Evolutionary conservation across 139 green algal genomes (phyloP).

Genomic region (Pleodorina starrii): DNA sequence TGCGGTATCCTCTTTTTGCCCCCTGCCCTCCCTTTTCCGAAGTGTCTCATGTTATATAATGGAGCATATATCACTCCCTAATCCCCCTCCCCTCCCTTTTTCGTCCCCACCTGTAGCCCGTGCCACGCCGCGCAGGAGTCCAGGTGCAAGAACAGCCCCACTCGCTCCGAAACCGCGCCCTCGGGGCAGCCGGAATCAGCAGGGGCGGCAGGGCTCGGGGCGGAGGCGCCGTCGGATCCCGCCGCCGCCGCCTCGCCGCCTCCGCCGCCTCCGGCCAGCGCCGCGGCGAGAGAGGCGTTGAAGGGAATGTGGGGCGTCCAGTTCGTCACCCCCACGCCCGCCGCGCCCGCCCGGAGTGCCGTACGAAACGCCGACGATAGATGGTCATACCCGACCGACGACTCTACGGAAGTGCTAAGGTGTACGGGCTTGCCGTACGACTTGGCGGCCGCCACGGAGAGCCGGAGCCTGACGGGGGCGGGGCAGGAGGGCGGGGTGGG

Average conservation of each 20-base stretch:
- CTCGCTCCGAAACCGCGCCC: neutral
- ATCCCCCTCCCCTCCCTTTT: too few relatives aligned
- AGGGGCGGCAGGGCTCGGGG: too few relatives aligned
- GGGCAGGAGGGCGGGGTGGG: too few relatives aligned
- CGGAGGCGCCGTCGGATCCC: too few relatives aligned
- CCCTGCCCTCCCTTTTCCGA: too few relatives aligned
- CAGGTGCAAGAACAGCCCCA: slow-evolving; percentile 36
- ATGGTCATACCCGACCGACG: neutral
- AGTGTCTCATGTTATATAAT: too few relatives aligned
- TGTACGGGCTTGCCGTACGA: slow-evolving; percentile 45
- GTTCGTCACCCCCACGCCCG: slow-evolving; percentile 39
- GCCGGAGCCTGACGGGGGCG: slow-evolving; percentile 14
- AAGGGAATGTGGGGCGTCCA: neutral
- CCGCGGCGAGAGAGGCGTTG: neutral
- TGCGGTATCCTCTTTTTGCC: too few relatives aligned
- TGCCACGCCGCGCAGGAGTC: slow-evolving; percentile 24
- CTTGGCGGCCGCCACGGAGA: neutral
- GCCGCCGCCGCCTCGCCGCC: neutral
- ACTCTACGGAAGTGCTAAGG: neutral
- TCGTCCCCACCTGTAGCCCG: slow-evolving; percentile 21
- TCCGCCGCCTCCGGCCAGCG: neutral
- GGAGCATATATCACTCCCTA: too few relatives aligned
- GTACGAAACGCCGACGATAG: neutral
- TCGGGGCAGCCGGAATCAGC: neutral
- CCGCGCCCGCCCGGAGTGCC: neutral